These are phyloP conservation scores for Cryptosporidium ubiquitum DNA, from an alignment of 169 alveolate genomes.

Conservation along the genomic window DNA sequence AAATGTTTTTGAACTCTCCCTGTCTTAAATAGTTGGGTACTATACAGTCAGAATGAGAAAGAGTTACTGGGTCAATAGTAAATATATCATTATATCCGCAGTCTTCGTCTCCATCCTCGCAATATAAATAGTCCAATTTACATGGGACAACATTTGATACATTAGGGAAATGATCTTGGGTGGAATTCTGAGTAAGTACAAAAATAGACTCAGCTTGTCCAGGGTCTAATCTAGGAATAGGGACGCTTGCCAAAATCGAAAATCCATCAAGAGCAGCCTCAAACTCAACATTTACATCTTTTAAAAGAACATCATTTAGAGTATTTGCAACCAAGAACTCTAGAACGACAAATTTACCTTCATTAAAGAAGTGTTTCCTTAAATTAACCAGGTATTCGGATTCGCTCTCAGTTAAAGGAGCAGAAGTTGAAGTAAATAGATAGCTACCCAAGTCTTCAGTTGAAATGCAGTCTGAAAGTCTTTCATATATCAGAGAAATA, in stretches of 20 bases:
- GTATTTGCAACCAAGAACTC: conserved; percentile 86
- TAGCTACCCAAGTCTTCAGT: conserved; percentile 41
- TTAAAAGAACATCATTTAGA: conserved; percentile 75
- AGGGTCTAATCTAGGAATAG: conserved; percentile 61
- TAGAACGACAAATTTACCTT: conserved; percentile 74
- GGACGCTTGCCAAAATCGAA: conserved; percentile 55
- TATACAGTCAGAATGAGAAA: conserved; percentile 78
- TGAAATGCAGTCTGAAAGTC: conserved; percentile 35
- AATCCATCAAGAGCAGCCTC: conserved; percentile 36
- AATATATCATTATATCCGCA: conserved; percentile 78
- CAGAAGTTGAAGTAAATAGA: conserved; percentile 71
- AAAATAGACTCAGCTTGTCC: conserved; percentile 73
- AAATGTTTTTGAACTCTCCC: conserved; percentile 77
- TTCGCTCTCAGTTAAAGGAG: conserved; percentile 85
- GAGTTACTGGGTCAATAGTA: conserved; percentile 77
- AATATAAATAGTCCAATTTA: conserved; percentile 74
- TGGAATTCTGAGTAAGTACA: conserved; percentile 46
- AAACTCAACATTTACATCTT: conserved; percentile 77
- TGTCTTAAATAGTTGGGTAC: conserved; percentile 72
- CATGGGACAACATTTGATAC: conserved; percentile 58
- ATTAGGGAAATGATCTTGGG: conserved; percentile 36
- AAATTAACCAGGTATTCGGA: conserved; percentile 84
- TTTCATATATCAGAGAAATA: conserved; percentile 10
- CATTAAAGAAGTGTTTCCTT: conserved; percentile 76
- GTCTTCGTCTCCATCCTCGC: conserved; percentile 74